Conservation (phyloP, 495 filamentous ascomycete genomes). For the Friedmanniomyces simplex region DNA sequence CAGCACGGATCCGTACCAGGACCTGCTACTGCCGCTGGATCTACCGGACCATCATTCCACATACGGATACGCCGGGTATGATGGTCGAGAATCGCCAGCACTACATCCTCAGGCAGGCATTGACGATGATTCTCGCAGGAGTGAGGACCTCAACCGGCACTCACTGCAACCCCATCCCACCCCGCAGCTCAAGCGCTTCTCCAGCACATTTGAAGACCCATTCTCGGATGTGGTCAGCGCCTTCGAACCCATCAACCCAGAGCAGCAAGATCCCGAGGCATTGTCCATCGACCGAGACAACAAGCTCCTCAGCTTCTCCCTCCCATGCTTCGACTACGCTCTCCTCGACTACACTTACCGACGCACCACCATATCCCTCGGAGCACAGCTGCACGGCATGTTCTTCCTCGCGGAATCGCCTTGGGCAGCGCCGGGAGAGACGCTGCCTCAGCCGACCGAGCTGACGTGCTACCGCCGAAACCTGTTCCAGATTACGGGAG, state of each 20-base stretch:
- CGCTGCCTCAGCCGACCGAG: conserved; percentile 60
- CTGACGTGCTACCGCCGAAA: conserved; percentile 88
- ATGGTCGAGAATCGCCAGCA: not conserved
- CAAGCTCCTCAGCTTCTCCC: conserved; percentile 70
- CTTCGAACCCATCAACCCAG: conserved; percentile 28
- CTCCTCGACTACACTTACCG: conserved; percentile 59
- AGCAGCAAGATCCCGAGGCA: conserved; percentile 28
- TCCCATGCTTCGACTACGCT: conserved; percentile 56
- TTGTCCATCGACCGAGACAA: conserved; percentile 54
- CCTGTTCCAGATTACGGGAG: conserved; percentile 78
- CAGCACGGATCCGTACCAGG: conserved; percentile 8
- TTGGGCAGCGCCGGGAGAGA: conserved; percentile 53
- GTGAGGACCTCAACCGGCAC: conserved; percentile 22
- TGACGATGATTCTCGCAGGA: conserved; percentile 7
- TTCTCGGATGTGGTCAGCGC: conserved; percentile 34
- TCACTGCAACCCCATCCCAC: conserved; percentile 20
- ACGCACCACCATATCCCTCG: conserved; percentile 50
- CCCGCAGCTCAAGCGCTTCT: conserved; percentile 31
- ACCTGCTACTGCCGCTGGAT: conserved; percentile 42
- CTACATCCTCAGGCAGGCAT: not conserved
- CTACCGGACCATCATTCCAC: conserved; percentile 44
- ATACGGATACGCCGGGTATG: conserved; percentile 51
- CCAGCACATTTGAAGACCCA: conserved; percentile 33
- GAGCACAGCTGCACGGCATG: conserved; percentile 86
- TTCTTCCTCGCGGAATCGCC: conserved; percentile 87